Base-by-base conservation (phyloP, 345 rosid genomes). In the Physaria fendleri region DNA sequence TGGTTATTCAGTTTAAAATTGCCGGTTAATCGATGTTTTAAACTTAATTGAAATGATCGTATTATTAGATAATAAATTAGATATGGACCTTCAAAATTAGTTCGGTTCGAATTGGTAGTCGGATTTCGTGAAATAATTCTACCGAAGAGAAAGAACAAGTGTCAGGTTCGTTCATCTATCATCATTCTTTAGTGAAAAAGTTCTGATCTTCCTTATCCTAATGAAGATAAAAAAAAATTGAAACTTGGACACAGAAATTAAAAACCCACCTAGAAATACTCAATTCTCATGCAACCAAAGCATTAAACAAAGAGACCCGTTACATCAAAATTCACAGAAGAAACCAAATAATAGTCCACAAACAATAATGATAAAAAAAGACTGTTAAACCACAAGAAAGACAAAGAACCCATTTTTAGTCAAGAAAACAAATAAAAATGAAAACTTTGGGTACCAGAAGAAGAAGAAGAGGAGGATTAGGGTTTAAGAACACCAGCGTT, bases 401-500 rank as follows among this genome's bases (percentile, higher is more conserved):
- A n/a, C n/a, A n/a, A 37, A 56, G 33, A 49, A 56, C 21, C 33
- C 14, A 7, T 50, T 25, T 63, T 50, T 25, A 35, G 44, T n/a
- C n/a, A n/a, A n/a, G n/a, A 48, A 46, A 50, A 56, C 21, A 3
- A 16, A 28, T 24, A 50, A n/a, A 44, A 51, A 34, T 55, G 44
- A 35, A 23, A 35, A 65, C 2, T 24, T 59, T 63, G 29, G n/a
- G 16, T 62, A 82, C 92, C 60, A 37, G 45, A 37, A 40, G 75
- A 58, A 42, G 43, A 29, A 24, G 74, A 71, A 24, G 74, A 71
- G 58, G 88, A 73, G 54, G 95, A 79, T 64, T 85, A 82, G 25
- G 99, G 99, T 72, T 89, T 93, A 66, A 93, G 93, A 56, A 93
- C 71, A 53, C 76, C 95, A 65, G 95, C 79, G 84, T n/a, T 97